These are phyloP conservation scores for Crepidotus variabilis DNA, from an alignment of 768 basidiomycete genomes.

Conservation along the genomic window DNA sequence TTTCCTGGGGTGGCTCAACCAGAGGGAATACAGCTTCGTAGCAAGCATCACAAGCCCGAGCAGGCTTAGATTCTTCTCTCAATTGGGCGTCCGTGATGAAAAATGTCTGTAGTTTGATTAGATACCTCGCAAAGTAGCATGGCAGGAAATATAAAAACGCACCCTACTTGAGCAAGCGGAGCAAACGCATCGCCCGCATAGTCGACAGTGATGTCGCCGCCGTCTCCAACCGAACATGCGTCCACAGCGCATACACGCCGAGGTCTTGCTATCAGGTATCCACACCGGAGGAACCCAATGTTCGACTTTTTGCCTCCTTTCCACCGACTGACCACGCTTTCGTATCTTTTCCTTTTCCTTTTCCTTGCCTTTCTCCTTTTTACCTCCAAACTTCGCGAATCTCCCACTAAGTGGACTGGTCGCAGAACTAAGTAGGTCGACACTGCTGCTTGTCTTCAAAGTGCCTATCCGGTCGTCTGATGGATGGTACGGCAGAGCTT, in stretches of 20 bases:
- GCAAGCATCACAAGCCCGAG: conserved; percentile 82
- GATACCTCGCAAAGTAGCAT: neutral
- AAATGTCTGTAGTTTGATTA: conserved; percentile 59
- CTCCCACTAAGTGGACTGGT: conserved; percentile 2
- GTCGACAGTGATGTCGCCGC: conserved; percentile 80
- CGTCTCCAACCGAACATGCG: conserved; percentile 73
- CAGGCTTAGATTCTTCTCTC: conserved; percentile 48
- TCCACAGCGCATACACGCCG: conserved; percentile 82
- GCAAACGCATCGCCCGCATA: conserved; percentile 87
- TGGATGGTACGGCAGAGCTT: conserved; percentile 68
- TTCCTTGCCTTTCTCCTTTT: conserved; percentile 15
- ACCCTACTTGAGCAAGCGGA: conserved; percentile 80
- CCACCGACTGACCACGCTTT: conserved; percentile 14
- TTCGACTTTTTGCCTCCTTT: conserved; percentile 56
- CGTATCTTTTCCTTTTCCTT: conserved; percentile 16
- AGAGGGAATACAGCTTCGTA: conserved; percentile 84
- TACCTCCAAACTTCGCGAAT: conserved; percentile 8
- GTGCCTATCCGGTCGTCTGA: conserved; percentile 41
- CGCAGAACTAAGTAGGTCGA: conserved; percentile 10
- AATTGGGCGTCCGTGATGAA: conserved; percentile 61
- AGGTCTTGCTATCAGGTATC: conserved; percentile 86
- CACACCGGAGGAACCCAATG: conserved; percentile 90
- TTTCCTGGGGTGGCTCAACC: conserved; percentile 28
- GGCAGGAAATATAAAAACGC: conserved; percentile 19
- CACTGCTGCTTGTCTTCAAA: conserved; percentile 17